These are phyloP conservation scores for Salvia splendens DNA, from an alignment of 257 asterid genomes.

Conservation along the genomic window DNA sequence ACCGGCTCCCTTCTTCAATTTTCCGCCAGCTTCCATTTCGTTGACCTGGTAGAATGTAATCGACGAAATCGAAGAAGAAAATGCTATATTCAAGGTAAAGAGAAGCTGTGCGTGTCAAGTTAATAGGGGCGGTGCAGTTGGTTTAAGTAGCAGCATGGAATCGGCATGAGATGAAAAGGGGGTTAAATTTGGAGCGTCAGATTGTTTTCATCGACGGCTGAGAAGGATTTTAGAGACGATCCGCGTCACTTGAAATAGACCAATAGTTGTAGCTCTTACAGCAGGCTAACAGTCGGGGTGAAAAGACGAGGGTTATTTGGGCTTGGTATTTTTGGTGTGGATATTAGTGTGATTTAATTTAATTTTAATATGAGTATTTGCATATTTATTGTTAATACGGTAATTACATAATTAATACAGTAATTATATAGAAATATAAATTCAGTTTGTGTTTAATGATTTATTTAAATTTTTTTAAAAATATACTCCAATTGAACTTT, in stretches of 20 bases:
- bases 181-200: constrained; percentile 28
- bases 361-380: too few relatives aligned
- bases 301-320: too few relatives aligned
- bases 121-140: constrained; percentile 19
- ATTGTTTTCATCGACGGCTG: constrained; percentile 36
- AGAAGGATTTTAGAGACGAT: background rate
- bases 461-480: too few relatives aligned
- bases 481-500: too few relatives aligned
- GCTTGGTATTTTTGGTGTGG: too few relatives aligned
- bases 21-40: constrained; percentile 38
- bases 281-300: background rate
- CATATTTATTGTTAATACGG: too few relatives aligned
- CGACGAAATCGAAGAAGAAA: background rate
- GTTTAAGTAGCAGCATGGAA: constrained; percentile 27
- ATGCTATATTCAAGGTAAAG: background rate
- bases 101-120: background rate
- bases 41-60: background rate
- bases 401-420: too few relatives aligned
- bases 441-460: too few relatives aligned
- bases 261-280: constrained; percentile 19
- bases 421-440: too few relatives aligned
- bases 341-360: background rate
- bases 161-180: constrained; percentile 26
- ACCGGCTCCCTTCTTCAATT: constrained; percentile 53
- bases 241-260: constrained; percentile 32